Evolutionary conservation across 352 stramenopile species (phyloP).

Genomic region (Phytophthora vignae): DNA sequence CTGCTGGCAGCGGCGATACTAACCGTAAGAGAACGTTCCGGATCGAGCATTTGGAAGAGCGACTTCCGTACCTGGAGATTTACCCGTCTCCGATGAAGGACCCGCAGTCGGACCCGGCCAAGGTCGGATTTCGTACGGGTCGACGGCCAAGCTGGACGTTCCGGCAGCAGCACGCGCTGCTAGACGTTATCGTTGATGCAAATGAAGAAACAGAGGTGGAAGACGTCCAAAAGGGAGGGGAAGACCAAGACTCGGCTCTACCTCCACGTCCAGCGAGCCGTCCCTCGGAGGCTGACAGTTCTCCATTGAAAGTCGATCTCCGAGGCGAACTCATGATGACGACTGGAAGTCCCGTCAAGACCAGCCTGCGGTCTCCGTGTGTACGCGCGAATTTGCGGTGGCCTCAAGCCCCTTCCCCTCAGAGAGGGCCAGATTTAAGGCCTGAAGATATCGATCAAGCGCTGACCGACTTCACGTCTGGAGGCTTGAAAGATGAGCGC

Average conservation of each 20-base stretch:
- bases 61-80: constrained; percentile 59
- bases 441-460: constrained; percentile 38
- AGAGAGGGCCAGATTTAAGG: constrained; percentile 57
- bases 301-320: constrained; percentile 21
- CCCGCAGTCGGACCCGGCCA: constrained; percentile 10
- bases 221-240: constrained; percentile 1
- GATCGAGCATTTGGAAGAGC: constrained; percentile 68
- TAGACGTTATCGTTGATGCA: constrained; percentile 64
- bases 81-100: constrained; percentile 78
- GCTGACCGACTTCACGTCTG: constrained; percentile 17
- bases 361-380: constrained; percentile 49
- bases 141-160: constrained; percentile 75
- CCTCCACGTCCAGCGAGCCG: not conserved
- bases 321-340: constrained; percentile 20
- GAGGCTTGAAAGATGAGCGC: not conserved
- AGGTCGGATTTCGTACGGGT: constrained; percentile 25
- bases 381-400: constrained; percentile 52
- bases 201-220: constrained; percentile 40
- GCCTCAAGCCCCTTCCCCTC: constrained; percentile 47
- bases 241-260: not conserved
- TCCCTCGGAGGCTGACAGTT: not conserved
- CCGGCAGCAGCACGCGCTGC: constrained; percentile 56
- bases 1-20: not conserved
- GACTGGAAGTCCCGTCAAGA: constrained; percentile 24
- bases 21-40: constrained; percentile 17